Percentiles rank a stretch among this genome's conserved stretches.
Conservation (phyloP, 1,284 basidiomycete genomes). For the Violaceomyces palustris region DNA sequence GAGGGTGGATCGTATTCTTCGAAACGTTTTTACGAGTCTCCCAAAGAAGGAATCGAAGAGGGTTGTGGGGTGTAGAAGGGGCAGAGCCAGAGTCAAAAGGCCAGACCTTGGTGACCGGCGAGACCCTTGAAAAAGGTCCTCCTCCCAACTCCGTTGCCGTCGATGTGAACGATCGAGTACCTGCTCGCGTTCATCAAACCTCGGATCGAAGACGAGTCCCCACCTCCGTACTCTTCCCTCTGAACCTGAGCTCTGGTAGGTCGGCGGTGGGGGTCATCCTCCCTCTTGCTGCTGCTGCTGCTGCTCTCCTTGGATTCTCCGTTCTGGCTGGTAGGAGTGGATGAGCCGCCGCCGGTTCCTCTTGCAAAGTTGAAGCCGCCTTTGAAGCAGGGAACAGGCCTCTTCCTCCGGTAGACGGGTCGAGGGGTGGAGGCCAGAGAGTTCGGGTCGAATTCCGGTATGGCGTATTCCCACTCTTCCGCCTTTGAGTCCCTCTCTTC, state of each 20-base stretch:
- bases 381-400: conserved; percentile 14
- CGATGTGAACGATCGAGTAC: conserved; percentile 37
- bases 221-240: neutral
- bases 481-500: conserved; percentile 18
- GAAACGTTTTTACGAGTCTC: no score
- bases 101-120: conserved; percentile 4
- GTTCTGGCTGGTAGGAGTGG: neutral
- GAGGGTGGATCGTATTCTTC: no score
- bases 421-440: conserved; percentile 22
- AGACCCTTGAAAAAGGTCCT: conserved; percentile 17
- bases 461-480: conserved; percentile 34
- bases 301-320: neutral
- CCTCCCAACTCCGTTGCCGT: conserved; percentile 22
- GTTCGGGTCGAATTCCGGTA: conserved; percentile 32
- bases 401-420: conserved; percentile 31
- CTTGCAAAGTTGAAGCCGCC: conserved; percentile 23
- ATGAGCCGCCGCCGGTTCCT: no score
- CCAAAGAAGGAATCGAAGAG: no score
- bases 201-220: neutral
- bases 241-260: neutral
- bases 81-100: conserved; percentile 1
- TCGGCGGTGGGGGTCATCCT: neutral
- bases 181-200: neutral
- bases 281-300: neutral
- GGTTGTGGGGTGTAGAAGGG: no score